Conservation (phyloP, 202 grass and related monocot genomes). For the Dendrocalamus latiflorus region DNA sequence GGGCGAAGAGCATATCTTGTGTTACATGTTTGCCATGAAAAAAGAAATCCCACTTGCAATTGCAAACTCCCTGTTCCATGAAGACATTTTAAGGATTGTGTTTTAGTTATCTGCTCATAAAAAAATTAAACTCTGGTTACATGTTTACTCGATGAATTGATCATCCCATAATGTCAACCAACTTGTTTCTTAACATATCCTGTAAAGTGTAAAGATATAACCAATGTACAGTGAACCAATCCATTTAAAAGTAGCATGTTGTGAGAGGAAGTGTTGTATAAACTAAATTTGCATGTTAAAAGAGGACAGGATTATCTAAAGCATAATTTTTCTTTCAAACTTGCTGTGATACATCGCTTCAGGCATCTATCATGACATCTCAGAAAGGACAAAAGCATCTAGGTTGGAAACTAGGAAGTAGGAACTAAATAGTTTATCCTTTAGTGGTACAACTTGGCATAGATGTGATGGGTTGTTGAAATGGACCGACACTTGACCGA, state of each 20-base stretch:
- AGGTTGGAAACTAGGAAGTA: constrained; percentile 1
- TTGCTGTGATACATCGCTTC: neutral
- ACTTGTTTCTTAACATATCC: neutral
- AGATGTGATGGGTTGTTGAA: neutral
- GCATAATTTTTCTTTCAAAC: neutral
- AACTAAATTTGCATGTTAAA: neutral
- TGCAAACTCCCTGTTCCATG: neutral
- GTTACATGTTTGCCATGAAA: neutral
- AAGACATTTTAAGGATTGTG: neutral
- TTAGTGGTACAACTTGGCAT: neutral
- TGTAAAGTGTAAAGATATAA: neutral
- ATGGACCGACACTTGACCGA: neutral
- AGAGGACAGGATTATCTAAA: neutral
- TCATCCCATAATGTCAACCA: neutral
- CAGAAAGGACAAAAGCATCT: neutral
- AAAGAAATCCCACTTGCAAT: neutral
- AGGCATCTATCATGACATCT: neutral
- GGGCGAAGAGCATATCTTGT: neutral
- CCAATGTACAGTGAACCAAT: neutral
- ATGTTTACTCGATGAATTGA: neutral
- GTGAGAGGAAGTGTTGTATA: neutral
- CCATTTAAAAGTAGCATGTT: neutral
- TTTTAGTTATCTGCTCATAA: neutral
- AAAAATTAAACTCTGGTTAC: neutral
- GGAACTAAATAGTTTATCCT: neutral